Base-by-base conservation (phyloP, 1,139 yeast species). In the Scheffersomyces parashehatae region DNA sequence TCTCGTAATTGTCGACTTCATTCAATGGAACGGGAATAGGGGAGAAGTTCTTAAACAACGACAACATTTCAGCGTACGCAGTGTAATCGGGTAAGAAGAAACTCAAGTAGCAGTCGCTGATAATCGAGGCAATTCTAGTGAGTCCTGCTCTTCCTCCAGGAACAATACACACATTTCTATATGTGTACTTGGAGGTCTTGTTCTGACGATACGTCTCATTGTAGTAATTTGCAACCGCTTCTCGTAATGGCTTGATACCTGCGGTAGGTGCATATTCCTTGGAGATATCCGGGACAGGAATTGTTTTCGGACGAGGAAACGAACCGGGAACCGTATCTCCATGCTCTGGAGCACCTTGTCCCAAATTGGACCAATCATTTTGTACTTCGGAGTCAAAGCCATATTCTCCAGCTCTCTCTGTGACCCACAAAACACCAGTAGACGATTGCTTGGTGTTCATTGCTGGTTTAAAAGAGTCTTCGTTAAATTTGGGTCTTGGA, bases 121-220 rank as follows among this genome's bases (percentile, higher is more conserved):
- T 73, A 49, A 82, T 81, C 10, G 86, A 80, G 24, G 88, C 88
- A 52, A 82, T 82, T 60, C 88, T 73, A 20, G 84, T 82, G 50
- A 82, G 65, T 0, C 87, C 88, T 15, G 86, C 85, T 56, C 88
- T 71, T 3, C 88, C 88, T 29, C 88, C 88, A 7, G 88, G 87
- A 2, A 82, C 86, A 52, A 82, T 73, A 60, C 85, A 81, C 20
- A 82, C 86, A 53, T 82, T 82, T 56, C 81, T 83, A 65, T 79
- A 79, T 14, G 86, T 79, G 58, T 82, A 82, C 60, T 82, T 76
- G 30, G 83, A 77, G 16, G 60, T 53, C 56, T 71, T 74, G 41
- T 70, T 73, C 45, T 69, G 56, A 54, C 88, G 74, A 60, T 81
- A 82, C 24, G 80, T 73, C 36, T 69, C 81, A 54, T 82, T 82